phyloP scores from a whole-genome alignment of 2,329 filamentous ascomycete genomes.

The Ilyonectria mors-panacis region DNA sequence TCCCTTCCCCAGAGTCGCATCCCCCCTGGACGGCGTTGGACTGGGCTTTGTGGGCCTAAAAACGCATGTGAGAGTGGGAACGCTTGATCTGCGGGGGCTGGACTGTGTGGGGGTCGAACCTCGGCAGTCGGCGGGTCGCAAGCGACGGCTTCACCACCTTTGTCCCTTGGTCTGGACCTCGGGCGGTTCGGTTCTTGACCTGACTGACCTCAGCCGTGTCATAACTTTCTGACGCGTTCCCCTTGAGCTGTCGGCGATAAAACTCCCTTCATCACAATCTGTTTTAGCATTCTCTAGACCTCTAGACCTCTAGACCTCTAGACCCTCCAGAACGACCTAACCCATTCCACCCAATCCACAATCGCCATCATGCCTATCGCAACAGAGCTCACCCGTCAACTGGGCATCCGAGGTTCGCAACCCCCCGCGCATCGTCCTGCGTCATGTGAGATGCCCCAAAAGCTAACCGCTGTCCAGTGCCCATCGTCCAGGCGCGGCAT shows the following conservation, averaged over 20 bases:
- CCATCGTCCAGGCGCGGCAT: conserved; percentile 89
- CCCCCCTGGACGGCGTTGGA: conserved; percentile 16
- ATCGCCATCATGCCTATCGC: conserved; percentile 67
- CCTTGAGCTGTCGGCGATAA: neutral
- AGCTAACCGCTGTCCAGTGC: conserved; percentile 66
- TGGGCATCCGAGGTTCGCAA: conserved; percentile 67
- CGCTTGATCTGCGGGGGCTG: neutral
- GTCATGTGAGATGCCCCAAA: neutral
- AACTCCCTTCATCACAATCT: neutral
- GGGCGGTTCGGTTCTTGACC: conserved; percentile 14
- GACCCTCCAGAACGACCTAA: neutral
- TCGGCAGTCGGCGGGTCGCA: conserved; percentile 36
- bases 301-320: too few species aligned
- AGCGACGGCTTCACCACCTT: neutral
- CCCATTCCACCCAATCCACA: neutral
- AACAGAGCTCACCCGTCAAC: conserved; percentile 70
- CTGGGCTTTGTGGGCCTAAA: conserved; percentile 5
- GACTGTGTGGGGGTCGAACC: conserved; percentile 22
- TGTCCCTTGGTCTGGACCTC: neutral
- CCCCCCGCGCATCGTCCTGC: neutral
- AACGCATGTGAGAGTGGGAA: conserved; percentile 41
- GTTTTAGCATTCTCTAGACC: neutral
- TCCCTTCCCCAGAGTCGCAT: conserved; percentile 14
- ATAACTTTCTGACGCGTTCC: neutral
- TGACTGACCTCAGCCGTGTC: neutral